phyloP scores from a whole-genome alignment of 1,284 basidiomycete genomes.

The Ganoderma resinaceum region DNA sequence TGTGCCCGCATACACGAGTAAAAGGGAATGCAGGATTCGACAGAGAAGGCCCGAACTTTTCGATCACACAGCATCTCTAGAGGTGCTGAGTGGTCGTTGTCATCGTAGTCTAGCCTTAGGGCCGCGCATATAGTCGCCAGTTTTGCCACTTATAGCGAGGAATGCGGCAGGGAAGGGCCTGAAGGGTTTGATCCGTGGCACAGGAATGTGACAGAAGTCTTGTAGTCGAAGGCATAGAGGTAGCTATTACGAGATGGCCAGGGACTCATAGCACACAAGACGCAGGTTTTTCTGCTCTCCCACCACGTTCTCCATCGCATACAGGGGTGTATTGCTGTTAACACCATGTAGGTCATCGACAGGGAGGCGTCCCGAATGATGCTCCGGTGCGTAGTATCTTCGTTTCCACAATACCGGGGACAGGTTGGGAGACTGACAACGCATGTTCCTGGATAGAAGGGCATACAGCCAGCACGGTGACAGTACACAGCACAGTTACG shows the following conservation, averaged over 20 bases:
- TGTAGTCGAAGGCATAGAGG: not conserved
- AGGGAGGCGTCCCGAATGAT: not conserved
- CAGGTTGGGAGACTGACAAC: not conserved
- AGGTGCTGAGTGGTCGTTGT: not conserved
- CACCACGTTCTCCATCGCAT: not conserved
- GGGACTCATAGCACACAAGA: constrained; percentile 1
- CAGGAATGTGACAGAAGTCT: constrained; percentile 6
- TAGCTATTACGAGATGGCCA: not conserved
- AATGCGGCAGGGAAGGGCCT: not conserved
- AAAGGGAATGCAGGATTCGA: not conserved
- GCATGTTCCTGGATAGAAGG: not conserved
- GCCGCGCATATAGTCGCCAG: not conserved
- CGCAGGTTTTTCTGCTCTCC: too few species aligned
- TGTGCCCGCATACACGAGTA: not conserved
- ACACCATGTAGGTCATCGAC: not conserved
- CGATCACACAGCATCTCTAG: not conserved
- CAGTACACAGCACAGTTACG: not conserved
- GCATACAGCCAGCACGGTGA: not conserved
- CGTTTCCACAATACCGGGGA: not conserved
- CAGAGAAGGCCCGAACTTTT: not conserved
- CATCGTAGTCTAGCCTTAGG: not conserved
- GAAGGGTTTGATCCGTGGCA: constrained; percentile 5
- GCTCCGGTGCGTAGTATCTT: constrained; percentile 5
- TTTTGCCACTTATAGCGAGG: not conserved
- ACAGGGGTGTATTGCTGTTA: not conserved